Evolutionary conservation across 306 rosid species (phyloP), one percentile per base, ranked within the genome.

Genomic region (apple (Malus domestica)): DNA sequence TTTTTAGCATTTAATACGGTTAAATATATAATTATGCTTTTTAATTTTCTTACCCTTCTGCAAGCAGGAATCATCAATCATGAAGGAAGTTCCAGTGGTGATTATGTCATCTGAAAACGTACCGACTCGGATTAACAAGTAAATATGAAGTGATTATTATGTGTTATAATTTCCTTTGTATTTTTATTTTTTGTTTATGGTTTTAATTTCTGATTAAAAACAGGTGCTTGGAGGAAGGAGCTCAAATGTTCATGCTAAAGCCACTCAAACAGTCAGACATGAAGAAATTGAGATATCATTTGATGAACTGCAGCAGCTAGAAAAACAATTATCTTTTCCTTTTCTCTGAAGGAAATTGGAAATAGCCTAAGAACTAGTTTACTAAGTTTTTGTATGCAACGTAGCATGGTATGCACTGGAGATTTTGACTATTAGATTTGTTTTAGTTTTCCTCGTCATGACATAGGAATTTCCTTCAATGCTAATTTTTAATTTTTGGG

Each of bases 191-290:
- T 33, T 42, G 25, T 68, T 23, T 44, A 30, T 65, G 32, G 13
- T 10, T 33, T 27, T 30, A 65, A n/a, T 19, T 42, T 45, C 42
- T 60, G 49, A 52, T 30, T 20, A 42, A 38, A 81, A 42, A 38
- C 83, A 90, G 97, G 93, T 94, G 98, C 84, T 74, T 94, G 67
- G 94, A 88, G 82, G 97, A 91, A 80, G 98, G 98, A 81, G 98
- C 98, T 79, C 90, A 94, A 73, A 94, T 91, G 96, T 94, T 91
- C 91, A 89, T 94, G 68, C 62, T 83, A 68, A 94, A 94, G 87
- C 97, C 98, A 8, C 84, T 94, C 77, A 91, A 87, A 69, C 97
- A 90, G 83, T 85, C 96, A 11, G 98, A 94, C 79, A 87, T 94
- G 30, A 87, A 86, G 67, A 86, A 86, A 64, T 55, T 93, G 80